Evolutionary conservation across 441 rosid genomes (phyloP), one percentile per base, ranked within the genome.

Genomic region (Adansonia gregorii): DNA sequence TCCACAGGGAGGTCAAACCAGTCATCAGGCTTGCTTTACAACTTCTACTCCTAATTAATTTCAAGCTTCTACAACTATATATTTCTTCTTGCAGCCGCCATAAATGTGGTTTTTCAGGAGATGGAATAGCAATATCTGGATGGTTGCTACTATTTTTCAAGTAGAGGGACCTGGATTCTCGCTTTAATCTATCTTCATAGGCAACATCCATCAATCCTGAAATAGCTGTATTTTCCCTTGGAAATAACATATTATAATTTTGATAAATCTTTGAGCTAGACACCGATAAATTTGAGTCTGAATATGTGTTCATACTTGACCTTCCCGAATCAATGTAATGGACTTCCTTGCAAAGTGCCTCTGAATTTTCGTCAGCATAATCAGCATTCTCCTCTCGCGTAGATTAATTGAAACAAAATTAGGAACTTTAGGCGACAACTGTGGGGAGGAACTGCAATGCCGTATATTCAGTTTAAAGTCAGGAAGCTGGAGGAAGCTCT

Each of bases 41-140:
- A 78, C 98, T 97, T 82, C 76, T 87, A 84, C 95, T 94, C 82
- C 90, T 89, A 27, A 67, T 55, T 75, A 91, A 76, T 81, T 85
- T 86, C 83, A 82, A 81, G 84, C 86, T 82, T 77, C 82, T 78
- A 56, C 82, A 80, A 24, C 69, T 77, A 49, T 73, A 77, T 11
- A 83, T 51, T 72, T 82, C 87, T 78, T 83, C 87, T 82, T 83
- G 91, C 82, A 76, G 75, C 65, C 52, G 78, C 84, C 81, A 72
- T 78, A 77, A 84, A 72, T 79, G 76, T 76, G 86, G 77, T 75
- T 87, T 81, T 80, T 80, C 88, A 35, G 91, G 79, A 63, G 87
- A 83, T 73, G 88, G 80, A 66, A 72, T 55, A 66, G 80, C 79
- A 84, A 80, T 75, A 65, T 77, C 75, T 12, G 78, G 82, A 80